Percentiles rank a stretch among this genome's conserved stretches.
These are phyloP conservation scores for Puccinia polysora DNA, from an alignment of 1,284 basidiomycete species.

Conservation along the genomic window DNA sequence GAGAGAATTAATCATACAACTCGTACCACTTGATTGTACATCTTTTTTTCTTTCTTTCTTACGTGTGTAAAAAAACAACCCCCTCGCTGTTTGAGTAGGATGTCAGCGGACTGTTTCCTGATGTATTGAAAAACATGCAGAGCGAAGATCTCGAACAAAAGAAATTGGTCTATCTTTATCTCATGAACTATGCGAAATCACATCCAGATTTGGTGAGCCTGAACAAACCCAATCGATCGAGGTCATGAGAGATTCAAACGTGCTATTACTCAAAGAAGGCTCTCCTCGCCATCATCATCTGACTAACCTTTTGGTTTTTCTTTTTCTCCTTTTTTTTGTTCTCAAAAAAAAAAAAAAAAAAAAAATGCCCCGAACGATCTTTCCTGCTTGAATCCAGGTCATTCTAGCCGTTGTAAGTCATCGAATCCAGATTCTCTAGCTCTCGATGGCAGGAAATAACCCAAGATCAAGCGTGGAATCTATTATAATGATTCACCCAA, in stretches of 20 bases:
- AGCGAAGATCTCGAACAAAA: slow-evolving; percentile 57
- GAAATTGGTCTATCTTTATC: slow-evolving; percentile 85
- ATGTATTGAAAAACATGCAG: slow-evolving; percentile 94
- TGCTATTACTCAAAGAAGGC: slow-evolving; percentile 15
- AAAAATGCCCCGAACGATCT: too few species aligned
- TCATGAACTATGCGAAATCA: slow-evolving; percentile 82
- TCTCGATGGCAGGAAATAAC: too few species aligned
- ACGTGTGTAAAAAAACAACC: slow-evolving; percentile 38
- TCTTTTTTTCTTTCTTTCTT: slow-evolving; percentile 41
- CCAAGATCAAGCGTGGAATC: too few species aligned
- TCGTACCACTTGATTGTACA: neutral
- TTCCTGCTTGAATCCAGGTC: slow-evolving; percentile 14
- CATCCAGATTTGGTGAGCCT: slow-evolving; percentile 77
- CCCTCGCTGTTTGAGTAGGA: slow-evolving; percentile 10
- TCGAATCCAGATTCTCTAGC: too few species aligned
- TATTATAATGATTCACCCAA: slow-evolving; percentile 7
- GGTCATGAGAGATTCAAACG: slow-evolving; percentile 63
- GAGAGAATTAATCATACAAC: slow-evolving; percentile 5
- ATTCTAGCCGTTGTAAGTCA: slow-evolving; percentile 39
- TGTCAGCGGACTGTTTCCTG: slow-evolving; percentile 52
- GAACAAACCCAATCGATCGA: neutral
- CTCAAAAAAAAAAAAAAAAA: too few species aligned
- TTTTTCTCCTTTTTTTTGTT: too few species aligned
- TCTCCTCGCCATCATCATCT: neutral
- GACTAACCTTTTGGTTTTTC: neutral